phyloP scores from a whole-genome alignment of 345 rosid genomes.

The Aurinia saxatilis region DNA sequence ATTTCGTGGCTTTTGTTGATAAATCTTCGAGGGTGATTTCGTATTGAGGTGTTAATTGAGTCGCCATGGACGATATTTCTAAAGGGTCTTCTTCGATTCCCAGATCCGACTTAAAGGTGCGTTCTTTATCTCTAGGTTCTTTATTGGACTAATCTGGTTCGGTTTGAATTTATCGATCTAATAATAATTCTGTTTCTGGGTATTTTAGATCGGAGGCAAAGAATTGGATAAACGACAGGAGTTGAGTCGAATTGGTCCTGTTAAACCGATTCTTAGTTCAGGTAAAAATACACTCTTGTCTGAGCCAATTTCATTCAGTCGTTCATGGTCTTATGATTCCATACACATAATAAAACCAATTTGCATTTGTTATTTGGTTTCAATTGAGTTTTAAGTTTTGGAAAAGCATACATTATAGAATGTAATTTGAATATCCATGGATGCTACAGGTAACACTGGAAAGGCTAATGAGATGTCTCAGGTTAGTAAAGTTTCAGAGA shows the following conservation, averaged over 20 bases:
- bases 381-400: not conserved
- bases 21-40: slow-evolving; percentile 1
- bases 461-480: slow-evolving; percentile 27
- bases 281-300: slow-evolving; percentile 4
- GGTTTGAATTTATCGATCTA: not conserved
- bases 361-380: not conserved
- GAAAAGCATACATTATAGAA: not conserved
- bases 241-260: too few species aligned
- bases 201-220: slow-evolving; percentile 24
- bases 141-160: too few species aligned
- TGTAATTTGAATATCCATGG: too few species aligned
- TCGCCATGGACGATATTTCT: slow-evolving; percentile 35
- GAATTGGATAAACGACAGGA: slow-evolving; percentile 27
- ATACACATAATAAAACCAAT: too few species aligned
- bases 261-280: not conserved
- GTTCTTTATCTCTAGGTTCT: slow-evolving; percentile 1
- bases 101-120: slow-evolving; percentile 35
- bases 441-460: slow-evolving; percentile 11
- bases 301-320: too few species aligned
- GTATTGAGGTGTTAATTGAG: not conserved
- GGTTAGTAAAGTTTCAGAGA: slow-evolving; percentile 12
- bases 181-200: not conserved
- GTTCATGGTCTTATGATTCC: too few species aligned
- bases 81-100: slow-evolving; percentile 9
- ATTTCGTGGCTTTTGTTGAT: not conserved